Evolutionary conservation across 2,329 filamentous ascomycete species (phyloP), one percentile per base, ranked within the genome.

Genomic region (Blastomyces gilchristii): DNA sequence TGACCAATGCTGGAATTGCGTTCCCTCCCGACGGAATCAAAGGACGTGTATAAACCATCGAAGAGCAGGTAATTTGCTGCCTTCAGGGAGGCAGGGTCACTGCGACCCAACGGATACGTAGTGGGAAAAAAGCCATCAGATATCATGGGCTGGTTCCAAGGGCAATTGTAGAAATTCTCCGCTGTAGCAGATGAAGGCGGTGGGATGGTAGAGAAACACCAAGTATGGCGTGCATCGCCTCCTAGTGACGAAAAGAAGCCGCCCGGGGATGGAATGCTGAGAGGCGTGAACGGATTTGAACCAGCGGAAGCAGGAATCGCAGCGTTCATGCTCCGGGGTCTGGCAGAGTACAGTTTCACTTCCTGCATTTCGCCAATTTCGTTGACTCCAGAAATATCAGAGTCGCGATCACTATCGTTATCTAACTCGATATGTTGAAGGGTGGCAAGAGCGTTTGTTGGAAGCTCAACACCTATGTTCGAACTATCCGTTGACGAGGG

Each of bases 241-340:
- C 88, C 90, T 37, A 97, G 82, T 0, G 88, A 91, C 1, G 90
- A 90, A 76, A 97, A 97, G 80, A 97, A 97, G 0, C 89, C 91
- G 34, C 90, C 88, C 0, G 93, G 93, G 0, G 93, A 97, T 6
- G 92, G 93, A 43, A 97, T 91, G 34, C 92, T 92, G 25, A 97
- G 82, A 64, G 84, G 86, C 25, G 89, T 92, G 66, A 97, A 82
- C 49, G 87, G 89, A 63, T 86, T 80, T 16, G 87, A 87, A 63
- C 81, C 76, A 63, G 80, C 81, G 53, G 84, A 83, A 9, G 81
- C 77, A 11, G 83, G 79, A 0, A 79, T 79, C 25, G 73, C 72
- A 50, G 78, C 74, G 58, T 78, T 74, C 12, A 76, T 75, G 64
- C 75, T 80, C 28, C 72, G 76, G 43, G 73, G 77, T 45, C 77